Conservation (phyloP, 2,329 filamentous ascomycete species). For the Tolypocladium ophioglossoides region DNA sequence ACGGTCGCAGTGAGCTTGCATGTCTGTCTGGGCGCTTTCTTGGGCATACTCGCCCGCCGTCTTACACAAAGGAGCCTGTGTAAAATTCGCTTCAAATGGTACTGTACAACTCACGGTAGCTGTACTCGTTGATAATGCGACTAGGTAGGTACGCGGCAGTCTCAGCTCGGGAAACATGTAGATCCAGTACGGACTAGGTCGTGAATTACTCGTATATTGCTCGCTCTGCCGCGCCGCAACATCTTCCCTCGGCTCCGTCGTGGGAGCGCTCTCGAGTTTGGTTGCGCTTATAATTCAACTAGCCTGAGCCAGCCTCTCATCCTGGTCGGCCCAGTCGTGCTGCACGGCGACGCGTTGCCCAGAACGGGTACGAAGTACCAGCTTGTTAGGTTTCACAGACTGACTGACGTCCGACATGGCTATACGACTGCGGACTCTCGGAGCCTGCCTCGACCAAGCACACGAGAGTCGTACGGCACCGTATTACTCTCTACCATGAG, state of each 20-base stretch:
- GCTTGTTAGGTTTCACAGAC: not conserved
- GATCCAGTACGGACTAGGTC: too few relatives aligned
- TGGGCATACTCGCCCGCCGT: not conserved
- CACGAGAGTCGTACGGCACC: not conserved
- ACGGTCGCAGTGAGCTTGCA: not conserved
- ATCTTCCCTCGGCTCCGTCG: not conserved
- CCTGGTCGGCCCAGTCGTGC: not conserved
- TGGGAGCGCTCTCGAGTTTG: not conserved
- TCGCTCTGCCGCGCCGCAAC: not conserved
- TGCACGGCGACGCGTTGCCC: not conserved
- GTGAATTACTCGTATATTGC: not conserved
- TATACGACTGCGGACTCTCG: not conserved
- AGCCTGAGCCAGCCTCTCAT: not conserved
- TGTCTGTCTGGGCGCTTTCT: not conserved
- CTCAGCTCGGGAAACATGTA: not conserved
- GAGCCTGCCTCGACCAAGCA: not conserved
- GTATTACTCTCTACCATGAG: not conserved
- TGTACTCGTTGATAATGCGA: not conserved
- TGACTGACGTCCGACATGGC: too few relatives aligned
- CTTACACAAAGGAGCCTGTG: not conserved
- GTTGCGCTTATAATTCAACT: not conserved
- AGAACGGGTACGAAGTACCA: not conserved
- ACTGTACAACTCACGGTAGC: not conserved
- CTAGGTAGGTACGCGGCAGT: not conserved
- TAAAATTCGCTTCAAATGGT: not conserved